Evolutionary conservation across 352 stramenopile genomes (phyloP), one percentile per base, ranked within the genome.

Genomic region (Globisporangium rhizosaccharum): DNA sequence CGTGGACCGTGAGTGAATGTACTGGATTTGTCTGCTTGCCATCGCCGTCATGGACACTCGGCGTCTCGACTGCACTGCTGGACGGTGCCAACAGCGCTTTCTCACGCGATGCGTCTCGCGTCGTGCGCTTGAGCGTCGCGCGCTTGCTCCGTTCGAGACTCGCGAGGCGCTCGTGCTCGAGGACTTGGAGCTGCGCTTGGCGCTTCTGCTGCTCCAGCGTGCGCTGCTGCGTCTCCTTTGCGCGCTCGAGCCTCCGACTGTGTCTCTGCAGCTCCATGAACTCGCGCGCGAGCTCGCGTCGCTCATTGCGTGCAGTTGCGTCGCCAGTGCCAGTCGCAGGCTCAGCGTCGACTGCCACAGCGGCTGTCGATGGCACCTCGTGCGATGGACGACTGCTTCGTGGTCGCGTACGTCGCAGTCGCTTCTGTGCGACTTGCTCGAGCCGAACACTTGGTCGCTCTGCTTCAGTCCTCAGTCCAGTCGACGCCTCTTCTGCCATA

Each of bases 191-290:
- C 55, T 87, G 66, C n/a, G 82, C 64, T 7, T 73, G 55, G 17
- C 67, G 65, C 33, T 73, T 70, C 47, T 73, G 72, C 41, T 73
- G 69, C 44, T 76, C 71, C 47, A 65, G 63, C 41, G 76, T 69
- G 9, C 62, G 57, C 39, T 71, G 61, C 37, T 87, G 57, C 37
- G 73, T 74, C 44, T 65, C 41, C 46, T 80, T 77, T 25, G 59
- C 65, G 44, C 60, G 68, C 33, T 62, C 56, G 7, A 82, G 53
- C 42, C 62, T 56, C 18, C 82, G 75, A 56, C 61, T 76, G 11
- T 77, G 69, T 56, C 84, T 81, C 49, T 92, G 79, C 7, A 85
- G 23, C n/a, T 75, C 51, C 67, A 92, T 90, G 36, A 79, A 88
- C 52, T 89, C 82, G 14, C 82, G 65, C 20, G 76, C 82, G 23